Percentiles rank a stretch among this genome's conserved stretches.
phyloP scores from a whole-genome alignment of 768 basidiomycete species.

The Roridomyces roridus region DNA sequence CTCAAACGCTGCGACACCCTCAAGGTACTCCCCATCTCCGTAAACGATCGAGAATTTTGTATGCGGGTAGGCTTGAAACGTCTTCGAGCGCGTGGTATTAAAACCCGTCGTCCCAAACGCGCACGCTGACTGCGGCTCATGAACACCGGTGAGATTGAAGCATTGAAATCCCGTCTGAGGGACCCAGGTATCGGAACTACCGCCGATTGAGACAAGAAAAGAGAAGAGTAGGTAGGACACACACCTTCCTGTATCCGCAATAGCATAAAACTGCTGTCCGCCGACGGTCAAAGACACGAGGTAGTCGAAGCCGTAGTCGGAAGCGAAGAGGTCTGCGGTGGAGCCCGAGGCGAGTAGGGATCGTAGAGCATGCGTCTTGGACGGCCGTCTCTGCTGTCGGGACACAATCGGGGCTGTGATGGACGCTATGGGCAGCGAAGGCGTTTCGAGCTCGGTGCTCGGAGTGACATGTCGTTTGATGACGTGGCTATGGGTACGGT shows the following conservation, averaged over 20 bases:
- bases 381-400: not conserved
- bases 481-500: not conserved
- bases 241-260: conserved; percentile 26
- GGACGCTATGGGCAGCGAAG: not conserved
- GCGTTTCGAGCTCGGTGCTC: not conserved
- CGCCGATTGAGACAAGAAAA: no score
- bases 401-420: conserved; percentile 8
- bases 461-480: not conserved
- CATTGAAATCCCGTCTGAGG: conserved; percentile 26
- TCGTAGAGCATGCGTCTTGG: conserved; percentile 8
- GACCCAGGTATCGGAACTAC: conserved; percentile 30
- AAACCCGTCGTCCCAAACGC: conserved; percentile 27
- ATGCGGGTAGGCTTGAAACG: conserved; percentile 16
- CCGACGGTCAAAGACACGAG: conserved; percentile 14
- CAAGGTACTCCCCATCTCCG: conserved; percentile 27
- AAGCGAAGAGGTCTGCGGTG: conserved; percentile 7
- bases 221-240: no score
- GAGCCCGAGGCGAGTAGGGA: not conserved
- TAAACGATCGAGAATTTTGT: conserved; percentile 23
- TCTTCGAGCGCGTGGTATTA: conserved; percentile 17
- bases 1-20: conserved; percentile 25
- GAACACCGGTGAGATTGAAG: conserved; percentile 20
- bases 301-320: conserved; percentile 23
- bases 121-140: conserved; percentile 17
- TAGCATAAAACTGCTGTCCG: conserved; percentile 14